phyloP scores from a whole-genome alignment of 2,329 filamentous ascomycete genomes.

The Pseudovirgaria hyperparasitica region DNA sequence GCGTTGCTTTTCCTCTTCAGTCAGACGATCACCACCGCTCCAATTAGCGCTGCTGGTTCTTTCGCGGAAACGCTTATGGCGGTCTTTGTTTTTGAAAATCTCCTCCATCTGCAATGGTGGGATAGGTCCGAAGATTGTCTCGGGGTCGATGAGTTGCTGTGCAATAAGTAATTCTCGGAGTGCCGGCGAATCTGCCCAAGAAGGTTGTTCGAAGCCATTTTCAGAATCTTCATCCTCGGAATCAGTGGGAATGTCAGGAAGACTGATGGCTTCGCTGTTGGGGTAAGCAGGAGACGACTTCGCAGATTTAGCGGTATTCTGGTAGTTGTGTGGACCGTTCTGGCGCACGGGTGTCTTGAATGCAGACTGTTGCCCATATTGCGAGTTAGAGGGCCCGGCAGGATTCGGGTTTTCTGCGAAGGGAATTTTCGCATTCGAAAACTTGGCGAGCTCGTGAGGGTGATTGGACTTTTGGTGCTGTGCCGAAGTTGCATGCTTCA shows the following conservation, averaged over 20 bases:
- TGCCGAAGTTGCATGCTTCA: conserved; percentile 56
- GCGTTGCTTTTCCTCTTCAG: conserved; percentile 72
- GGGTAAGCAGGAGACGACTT: conserved; percentile 77
- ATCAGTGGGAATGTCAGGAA: conserved; percentile 92
- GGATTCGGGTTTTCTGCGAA: conserved; percentile 61
- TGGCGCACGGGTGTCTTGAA: conserved; percentile 55
- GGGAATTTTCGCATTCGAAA: conserved; percentile 77
- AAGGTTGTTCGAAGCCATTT: conserved; percentile 53
- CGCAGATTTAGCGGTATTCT: conserved; percentile 38
- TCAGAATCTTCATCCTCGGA: conserved; percentile 72
- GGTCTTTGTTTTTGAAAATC: conserved; percentile 83
- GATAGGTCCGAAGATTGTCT: conserved; percentile 78
- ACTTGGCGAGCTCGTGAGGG: conserved; percentile 73
- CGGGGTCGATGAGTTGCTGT: conserved; percentile 78
- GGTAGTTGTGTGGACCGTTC: conserved; percentile 25
- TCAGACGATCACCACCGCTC: conserved; percentile 70
- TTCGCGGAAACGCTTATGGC: conserved; percentile 76
- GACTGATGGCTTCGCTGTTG: conserved; percentile 78
- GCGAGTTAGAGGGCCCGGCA: conserved; percentile 4
- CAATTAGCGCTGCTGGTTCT: conserved; percentile 93
- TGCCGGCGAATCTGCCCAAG: conserved; percentile 82
- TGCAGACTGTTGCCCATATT: no score
- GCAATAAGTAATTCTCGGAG: conserved; percentile 61
- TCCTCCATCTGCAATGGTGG: conserved; percentile 89
- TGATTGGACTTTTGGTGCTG: conserved; percentile 53